Conservation (phyloP, 108 stramenopile genomes). For the Pseudonitzschia pungens region DNA sequence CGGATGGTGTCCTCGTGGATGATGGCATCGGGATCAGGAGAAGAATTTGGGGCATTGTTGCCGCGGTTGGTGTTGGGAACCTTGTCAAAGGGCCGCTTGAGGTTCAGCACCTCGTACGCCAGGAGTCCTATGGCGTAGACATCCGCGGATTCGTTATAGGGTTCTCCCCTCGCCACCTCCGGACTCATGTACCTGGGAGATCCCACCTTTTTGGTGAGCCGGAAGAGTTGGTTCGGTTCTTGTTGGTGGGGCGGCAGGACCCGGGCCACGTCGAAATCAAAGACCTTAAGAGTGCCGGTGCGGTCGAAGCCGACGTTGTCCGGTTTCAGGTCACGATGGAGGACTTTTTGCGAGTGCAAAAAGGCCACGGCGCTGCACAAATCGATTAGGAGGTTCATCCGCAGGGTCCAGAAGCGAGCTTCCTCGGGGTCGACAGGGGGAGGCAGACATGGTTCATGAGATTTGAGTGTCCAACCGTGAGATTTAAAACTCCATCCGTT, state of each 20-base stretch:
- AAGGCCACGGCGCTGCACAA: slow-evolving; percentile 32
- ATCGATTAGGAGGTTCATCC: not conserved
- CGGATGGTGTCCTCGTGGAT: not conserved
- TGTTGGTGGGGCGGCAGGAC: slow-evolving; percentile 3
- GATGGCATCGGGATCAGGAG: not conserved
- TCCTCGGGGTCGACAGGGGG: not conserved
- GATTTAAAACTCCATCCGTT: no score
- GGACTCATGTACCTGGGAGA: slow-evolving; percentile 75
- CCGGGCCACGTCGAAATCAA: slow-evolving; percentile 49
- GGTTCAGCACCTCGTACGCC: slow-evolving; percentile 37
- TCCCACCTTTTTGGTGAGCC: slow-evolving; percentile 45
- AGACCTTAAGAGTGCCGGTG: slow-evolving; percentile 37
- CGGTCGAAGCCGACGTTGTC: slow-evolving; percentile 68
- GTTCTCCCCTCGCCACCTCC: slow-evolving; percentile 58
- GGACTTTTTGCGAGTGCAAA: slow-evolving; percentile 44
- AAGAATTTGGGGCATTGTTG: not conserved
- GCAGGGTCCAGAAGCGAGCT: not conserved
- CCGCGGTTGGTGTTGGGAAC: not conserved
- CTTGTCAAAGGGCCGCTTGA: not conserved
- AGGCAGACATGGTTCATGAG: no score
- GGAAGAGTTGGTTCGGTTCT: not conserved
- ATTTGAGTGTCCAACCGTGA: no score
- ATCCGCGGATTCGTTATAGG: slow-evolving; percentile 70
- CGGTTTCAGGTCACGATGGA: slow-evolving; percentile 64
- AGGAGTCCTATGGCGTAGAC: slow-evolving; percentile 55